A percentile compares a stretch with the other conserved stretches of the same genome.
phyloP scores from a whole-genome alignment of 2,329 filamentous ascomycete genomes.

The Graphilbum ipis-grandicollis region DNA sequence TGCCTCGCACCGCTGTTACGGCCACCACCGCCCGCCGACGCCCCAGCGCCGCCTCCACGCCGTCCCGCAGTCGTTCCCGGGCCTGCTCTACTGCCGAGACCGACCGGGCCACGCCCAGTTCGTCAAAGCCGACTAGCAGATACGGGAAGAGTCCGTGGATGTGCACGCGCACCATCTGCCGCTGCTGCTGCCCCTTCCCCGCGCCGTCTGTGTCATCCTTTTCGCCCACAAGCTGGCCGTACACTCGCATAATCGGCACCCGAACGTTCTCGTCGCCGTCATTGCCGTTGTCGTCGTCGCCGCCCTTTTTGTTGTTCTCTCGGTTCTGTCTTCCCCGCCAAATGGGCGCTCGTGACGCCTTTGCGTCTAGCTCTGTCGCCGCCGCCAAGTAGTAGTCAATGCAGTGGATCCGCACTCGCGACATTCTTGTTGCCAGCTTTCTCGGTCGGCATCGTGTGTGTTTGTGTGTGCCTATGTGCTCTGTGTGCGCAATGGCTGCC shows the following conservation, averaged over 20 bases:
- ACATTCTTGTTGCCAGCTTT: no score
- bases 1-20: conserved; percentile 78
- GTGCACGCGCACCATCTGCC: conserved; percentile 53
- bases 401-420: conserved; percentile 83
- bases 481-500: no score
- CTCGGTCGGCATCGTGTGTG: no score
- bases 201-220: no score
- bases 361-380: conserved; percentile 59
- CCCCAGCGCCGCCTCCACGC: conserved; percentile 82
- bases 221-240: not conserved
- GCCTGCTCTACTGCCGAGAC: conserved; percentile 2
- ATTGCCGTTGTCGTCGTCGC: conserved; percentile 16
- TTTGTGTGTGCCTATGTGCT: no score
- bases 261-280: conserved; percentile 45
- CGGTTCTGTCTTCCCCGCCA: not conserved
- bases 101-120: not conserved
- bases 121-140: conserved; percentile 44
- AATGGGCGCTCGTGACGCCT: conserved; percentile 32
- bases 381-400: conserved; percentile 83
- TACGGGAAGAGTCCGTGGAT: conserved; percentile 94
- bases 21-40: conserved; percentile 56
- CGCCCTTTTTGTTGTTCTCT: not conserved
- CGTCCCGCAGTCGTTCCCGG: conserved; percentile 45
- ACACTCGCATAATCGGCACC: conserved; percentile 17
- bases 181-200: no score